These are phyloP conservation scores for Rubia yunnanensis DNA, from an alignment of 257 asterid genomes.

Conservation along the genomic window DNA sequence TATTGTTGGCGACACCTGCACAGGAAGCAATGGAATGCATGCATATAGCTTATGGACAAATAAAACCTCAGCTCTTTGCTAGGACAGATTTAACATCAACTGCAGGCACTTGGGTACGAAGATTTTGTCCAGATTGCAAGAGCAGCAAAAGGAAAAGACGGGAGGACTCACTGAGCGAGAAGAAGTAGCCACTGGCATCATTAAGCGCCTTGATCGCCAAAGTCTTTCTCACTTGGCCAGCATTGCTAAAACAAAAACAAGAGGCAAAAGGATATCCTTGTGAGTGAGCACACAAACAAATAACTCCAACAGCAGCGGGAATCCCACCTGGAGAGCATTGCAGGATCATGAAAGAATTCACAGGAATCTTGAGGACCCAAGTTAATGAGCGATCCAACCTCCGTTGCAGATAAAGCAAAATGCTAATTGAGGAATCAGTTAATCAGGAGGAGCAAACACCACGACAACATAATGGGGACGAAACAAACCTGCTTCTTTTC, in stretches of 20 bases:
- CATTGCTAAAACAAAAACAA: slow-evolving; percentile 41
- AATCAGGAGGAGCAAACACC: too few relatives aligned
- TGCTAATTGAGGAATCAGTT: too few relatives aligned
- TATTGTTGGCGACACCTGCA: slow-evolving; percentile 74
- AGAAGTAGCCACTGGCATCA: slow-evolving; percentile 74
- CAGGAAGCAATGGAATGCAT: not conserved
- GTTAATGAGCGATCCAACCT: slow-evolving; percentile 82
- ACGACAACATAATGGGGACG: too few relatives aligned
- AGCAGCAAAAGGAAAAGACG: not conserved
- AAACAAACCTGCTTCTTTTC: slow-evolving; percentile 77
- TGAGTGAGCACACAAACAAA: not conserved
- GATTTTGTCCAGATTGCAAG: not conserved
- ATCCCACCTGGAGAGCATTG: slow-evolving; percentile 76
- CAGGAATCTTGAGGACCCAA: slow-evolving; percentile 65
- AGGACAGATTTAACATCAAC: not conserved
- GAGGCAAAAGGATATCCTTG: not conserved
- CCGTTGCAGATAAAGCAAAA: slow-evolving; percentile 85
- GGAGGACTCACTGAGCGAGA: slow-evolving; percentile 58
- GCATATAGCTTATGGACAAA: not conserved
- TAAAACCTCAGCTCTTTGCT: not conserved
- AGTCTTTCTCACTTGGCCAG: slow-evolving; percentile 88
- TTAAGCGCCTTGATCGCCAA: slow-evolving; percentile 66
- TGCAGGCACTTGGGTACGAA: not conserved
- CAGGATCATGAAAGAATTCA: slow-evolving; percentile 92
- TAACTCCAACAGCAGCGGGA: not conserved